Conservation (phyloP, 1,284 basidiomycete species). For the Ceratobasidium theobromae region DNA sequence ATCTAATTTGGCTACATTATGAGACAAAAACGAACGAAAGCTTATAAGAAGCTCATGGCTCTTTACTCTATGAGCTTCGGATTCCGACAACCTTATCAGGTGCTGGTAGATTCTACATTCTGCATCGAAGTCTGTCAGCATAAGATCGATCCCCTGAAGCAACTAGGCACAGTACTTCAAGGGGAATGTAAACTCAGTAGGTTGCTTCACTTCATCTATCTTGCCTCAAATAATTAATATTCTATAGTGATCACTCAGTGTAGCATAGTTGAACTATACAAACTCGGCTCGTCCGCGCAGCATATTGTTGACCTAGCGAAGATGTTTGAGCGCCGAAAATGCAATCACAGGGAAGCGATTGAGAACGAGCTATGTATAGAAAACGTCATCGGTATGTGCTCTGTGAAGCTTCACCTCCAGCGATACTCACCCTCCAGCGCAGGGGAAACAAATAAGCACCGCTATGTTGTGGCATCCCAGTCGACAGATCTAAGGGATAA, state of each 20-base stretch:
- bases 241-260: constrained; percentile 94
- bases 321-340: constrained; percentile 87
- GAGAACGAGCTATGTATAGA: constrained; percentile 81
- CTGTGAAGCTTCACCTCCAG: not conserved
- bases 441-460: constrained; percentile 89
- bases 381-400: constrained; percentile 74
- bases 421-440: constrained; percentile 15
- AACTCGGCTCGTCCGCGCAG: constrained; percentile 70
- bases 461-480: constrained; percentile 84
- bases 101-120: constrained; percentile 84
- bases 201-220: constrained; percentile 42
- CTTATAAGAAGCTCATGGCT: constrained; percentile 88
- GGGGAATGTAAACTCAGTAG: constrained; percentile 86
- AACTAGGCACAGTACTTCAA: constrained; percentile 73
- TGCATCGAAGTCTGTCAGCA: constrained; percentile 67
- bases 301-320: constrained; percentile 85
- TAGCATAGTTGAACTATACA: constrained; percentile 87
- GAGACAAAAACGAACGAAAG: constrained; percentile 91
- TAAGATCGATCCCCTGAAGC: constrained; percentile 74
- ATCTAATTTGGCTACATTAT: constrained; percentile 48
- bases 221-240: not conserved
- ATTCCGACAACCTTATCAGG: constrained; percentile 89
- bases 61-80: constrained; percentile 83
- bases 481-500: constrained; percentile 64
- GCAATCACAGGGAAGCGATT: constrained; percentile 87